These are phyloP conservation scores for Apiospora saccharicola DNA, from an alignment of 2,329 filamentous ascomycete genomes.

Conservation along the genomic window DNA sequence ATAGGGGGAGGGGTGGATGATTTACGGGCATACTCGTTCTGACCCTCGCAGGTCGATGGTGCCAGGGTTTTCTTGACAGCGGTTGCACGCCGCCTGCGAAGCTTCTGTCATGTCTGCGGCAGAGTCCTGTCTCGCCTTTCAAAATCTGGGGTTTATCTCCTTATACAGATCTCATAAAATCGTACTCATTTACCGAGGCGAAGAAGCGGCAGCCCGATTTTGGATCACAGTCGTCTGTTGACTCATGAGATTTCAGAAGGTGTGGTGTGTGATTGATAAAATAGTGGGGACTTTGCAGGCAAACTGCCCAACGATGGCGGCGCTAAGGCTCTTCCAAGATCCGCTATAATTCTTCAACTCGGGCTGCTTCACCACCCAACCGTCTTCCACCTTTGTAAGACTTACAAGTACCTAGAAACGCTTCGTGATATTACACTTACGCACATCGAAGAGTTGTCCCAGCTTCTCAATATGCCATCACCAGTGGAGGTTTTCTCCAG, in stretches of 20 bases:
- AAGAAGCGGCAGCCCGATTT: not conserved
- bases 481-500: not conserved
- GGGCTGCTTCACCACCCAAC: not conserved
- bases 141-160: too few species aligned
- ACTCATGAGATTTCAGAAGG: constrained; percentile 20
- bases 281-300: not conserved
- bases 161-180: not conserved
- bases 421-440: not conserved
- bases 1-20: constrained; percentile 7
- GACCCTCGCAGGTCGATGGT: constrained; percentile 40
- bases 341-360: not conserved
- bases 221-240: not conserved
- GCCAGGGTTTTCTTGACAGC: constrained; percentile 43
- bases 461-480: not conserved
- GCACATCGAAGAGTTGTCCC: not conserved
- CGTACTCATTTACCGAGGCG: not conserved
- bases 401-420: not conserved
- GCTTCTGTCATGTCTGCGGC: not conserved
- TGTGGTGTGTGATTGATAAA: not conserved
- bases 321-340: not conserved
- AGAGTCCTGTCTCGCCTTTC: not conserved
- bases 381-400: not conserved
- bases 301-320: not conserved
- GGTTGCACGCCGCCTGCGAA: constrained; percentile 34
- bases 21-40: constrained; percentile 41